Evolutionary conservation across 2,329 filamentous ascomycete species (phyloP), one percentile per base, ranked within the genome.

Genomic region (Botrytis sinoallii): DNA sequence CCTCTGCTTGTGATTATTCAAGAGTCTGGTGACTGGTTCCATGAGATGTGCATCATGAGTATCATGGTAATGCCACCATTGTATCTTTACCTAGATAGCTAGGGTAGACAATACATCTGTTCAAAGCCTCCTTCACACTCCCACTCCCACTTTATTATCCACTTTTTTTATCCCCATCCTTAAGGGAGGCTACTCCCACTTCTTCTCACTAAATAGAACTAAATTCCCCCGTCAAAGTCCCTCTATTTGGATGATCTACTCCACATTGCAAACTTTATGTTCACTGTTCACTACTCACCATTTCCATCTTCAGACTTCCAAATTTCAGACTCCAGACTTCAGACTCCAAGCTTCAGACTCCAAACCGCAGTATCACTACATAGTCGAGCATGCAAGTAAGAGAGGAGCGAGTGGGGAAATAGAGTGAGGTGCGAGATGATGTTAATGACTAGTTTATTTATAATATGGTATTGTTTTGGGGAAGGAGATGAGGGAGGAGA

Each of bases 281-380:
- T 57, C 16, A 29, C 52, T 29, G n/a, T 0, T 57, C n/a, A 9
- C 6, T 0, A 9, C 0, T 40, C 2, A 42, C 12, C 12, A 42
- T 42, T 29, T 0, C 12, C 6, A 29, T 55, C 3, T 55, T 7
- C n/a, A 29, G 3, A 55, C 25, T 55, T 8, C 14, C n/a, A n/a
- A n/a, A n/a, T n/a, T 55, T 7, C n/a, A 29, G 32, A 32, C 32
- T 32, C 32, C 32, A 32, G 4, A 32, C 32, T 32, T 32, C 32
- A 32, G 32, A 32, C 32, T 32, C 32, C 32, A 32, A 2, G 3
- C 3, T 55, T 7, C n/a, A 29, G 3, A 57, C n/a, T 57, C 4
- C 14, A 42, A 12, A 42, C 2, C 12, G 40, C 40, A 29, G 7
- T 29, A 52, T 2, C 25, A n/a, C 6, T 55, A 16, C 18, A 6